A percentile compares a stretch with the other conserved stretches of the same genome.
phyloP scores from a whole-genome alignment of 345 rosid genomes.

The Dimocarpus longan region DNA sequence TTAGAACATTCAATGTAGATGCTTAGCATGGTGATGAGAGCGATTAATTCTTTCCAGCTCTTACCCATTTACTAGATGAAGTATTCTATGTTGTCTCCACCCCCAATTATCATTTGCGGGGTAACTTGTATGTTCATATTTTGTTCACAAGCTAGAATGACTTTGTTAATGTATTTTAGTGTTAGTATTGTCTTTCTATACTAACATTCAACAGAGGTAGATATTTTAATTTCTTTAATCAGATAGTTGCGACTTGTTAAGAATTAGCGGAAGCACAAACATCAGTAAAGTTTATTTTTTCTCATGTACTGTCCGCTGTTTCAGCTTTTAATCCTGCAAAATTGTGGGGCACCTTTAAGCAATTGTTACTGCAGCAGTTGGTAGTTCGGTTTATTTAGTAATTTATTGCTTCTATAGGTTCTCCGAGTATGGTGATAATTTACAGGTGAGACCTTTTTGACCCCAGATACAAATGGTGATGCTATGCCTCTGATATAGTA shows the following conservation, averaged over 20 bases:
- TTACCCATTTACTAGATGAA: not conserved
- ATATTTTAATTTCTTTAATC: not conserved
- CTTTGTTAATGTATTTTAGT: constrained; percentile 16
- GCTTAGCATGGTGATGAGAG: constrained; percentile 4
- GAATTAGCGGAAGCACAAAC: not conserved
- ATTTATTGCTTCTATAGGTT: not conserved
- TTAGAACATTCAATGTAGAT: not conserved
- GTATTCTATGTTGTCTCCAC: not conserved
- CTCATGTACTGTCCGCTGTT: not conserved
- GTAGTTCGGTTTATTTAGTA: not conserved
- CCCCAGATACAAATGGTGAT: not conserved
- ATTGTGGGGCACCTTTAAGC: not conserved
- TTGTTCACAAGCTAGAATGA: not conserved
- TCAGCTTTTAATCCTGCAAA: not conserved
- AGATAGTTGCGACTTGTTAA: constrained; percentile 22
- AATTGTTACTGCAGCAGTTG: not conserved
- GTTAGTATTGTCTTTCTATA: not conserved
- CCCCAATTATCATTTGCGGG: constrained; percentile 1
- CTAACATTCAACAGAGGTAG: constrained; percentile 15
- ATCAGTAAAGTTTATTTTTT: not conserved
- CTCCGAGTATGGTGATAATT: not conserved
- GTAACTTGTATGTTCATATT: not conserved
- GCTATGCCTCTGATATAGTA: not conserved
- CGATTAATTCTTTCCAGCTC: not conserved
- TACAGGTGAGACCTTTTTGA: not conserved